These are phyloP conservation scores for Elsinoe fawcettii DNA, from an alignment of 2,329 filamentous ascomycete species.

Conservation along the genomic window DNA sequence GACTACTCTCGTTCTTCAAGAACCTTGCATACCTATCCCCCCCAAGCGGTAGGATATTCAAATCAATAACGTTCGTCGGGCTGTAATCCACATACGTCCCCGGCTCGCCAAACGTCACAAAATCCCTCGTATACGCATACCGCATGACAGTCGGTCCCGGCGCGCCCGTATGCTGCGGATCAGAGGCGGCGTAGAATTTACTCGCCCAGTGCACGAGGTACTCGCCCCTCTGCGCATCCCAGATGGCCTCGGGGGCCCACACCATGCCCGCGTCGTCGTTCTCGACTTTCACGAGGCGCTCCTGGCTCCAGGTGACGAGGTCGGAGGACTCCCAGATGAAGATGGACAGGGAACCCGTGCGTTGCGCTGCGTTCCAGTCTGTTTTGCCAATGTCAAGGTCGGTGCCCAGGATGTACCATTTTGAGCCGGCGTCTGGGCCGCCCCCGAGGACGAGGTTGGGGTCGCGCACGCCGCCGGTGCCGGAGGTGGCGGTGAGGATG, in stretches of 20 bases:
- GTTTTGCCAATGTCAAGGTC: slow-evolving; percentile 43
- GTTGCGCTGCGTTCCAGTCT: slow-evolving; percentile 46
- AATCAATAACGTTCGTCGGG: slow-evolving; percentile 44
- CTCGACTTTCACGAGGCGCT: slow-evolving; percentile 45
- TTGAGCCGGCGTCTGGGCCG: slow-evolving; percentile 40
- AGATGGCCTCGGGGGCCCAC: slow-evolving; percentile 51
- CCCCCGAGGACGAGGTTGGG: slow-evolving; percentile 44
- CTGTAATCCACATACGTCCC: slow-evolving; percentile 45
- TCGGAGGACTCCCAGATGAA: slow-evolving; percentile 50
- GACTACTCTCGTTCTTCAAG: slow-evolving; percentile 48
- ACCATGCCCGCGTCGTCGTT: slow-evolving; percentile 50
- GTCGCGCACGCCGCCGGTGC: slow-evolving; percentile 47
- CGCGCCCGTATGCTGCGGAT: slow-evolving; percentile 42
- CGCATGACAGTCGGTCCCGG: slow-evolving; percentile 37
- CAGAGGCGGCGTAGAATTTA: slow-evolving; percentile 40
- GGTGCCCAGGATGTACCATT: slow-evolving; percentile 51
- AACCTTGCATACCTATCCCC: slow-evolving; percentile 42
- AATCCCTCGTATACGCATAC: slow-evolving; percentile 50
- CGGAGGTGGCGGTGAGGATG: slow-evolving; percentile 43
- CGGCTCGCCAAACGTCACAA: slow-evolving; percentile 45
- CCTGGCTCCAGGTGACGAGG: slow-evolving; percentile 42
- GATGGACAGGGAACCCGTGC: slow-evolving; percentile 45
- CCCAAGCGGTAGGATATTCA: slow-evolving; percentile 48
- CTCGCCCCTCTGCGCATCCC: slow-evolving; percentile 39
- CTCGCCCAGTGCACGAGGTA: slow-evolving; percentile 46